Percentiles rank a stretch among this genome's conserved stretches.
Evolutionary conservation across 352 stramenopile species (phyloP).

Genomic region (Phytophthora uliginosa): DNA sequence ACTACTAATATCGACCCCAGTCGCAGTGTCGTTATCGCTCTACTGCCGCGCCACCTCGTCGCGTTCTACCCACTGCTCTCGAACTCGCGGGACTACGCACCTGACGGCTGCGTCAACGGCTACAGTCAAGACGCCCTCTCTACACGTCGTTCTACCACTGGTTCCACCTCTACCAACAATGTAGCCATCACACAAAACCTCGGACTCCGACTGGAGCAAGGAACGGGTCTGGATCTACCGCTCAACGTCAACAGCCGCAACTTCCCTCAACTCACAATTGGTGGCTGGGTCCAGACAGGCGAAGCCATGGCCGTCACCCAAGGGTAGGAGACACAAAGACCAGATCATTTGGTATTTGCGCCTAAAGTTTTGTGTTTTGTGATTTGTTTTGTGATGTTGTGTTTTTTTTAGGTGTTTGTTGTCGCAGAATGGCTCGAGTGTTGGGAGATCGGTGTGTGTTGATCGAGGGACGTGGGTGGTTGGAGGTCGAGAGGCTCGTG

Average conservation of each 20-base stretch:
- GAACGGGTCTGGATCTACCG: constrained; percentile 45
- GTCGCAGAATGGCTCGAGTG: constrained; percentile 50
- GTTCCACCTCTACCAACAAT: not conserved
- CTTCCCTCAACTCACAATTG: constrained; percentile 49
- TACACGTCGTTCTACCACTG: constrained; percentile 1
- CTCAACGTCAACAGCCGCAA: constrained; percentile 30
- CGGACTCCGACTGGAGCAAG: constrained; percentile 40
- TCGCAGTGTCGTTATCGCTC: constrained; percentile 36
- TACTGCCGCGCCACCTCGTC: constrained; percentile 50
- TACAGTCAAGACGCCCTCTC: constrained; percentile 51
- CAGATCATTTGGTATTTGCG: not conserved
- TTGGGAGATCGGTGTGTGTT: constrained; percentile 54
- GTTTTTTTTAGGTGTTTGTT: constrained; percentile 48
- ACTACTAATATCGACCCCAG: not conserved
- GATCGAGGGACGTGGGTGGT: constrained; percentile 45
- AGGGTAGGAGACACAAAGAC: constrained; percentile 24
- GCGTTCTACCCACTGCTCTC: constrained; percentile 56
- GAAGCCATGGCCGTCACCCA: constrained; percentile 16
- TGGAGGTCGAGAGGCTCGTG: constrained; percentile 9
- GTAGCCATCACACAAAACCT: constrained; percentile 1
- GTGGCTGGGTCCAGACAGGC: constrained; percentile 49
- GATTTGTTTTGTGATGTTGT: not conserved
- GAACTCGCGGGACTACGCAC: constrained; percentile 52
- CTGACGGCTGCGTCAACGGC: constrained; percentile 36
- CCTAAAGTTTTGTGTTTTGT: not conserved